Evolutionary conservation across 2,329 filamentous ascomycete species (phyloP).

Genomic region (Beauveria scarabaeidicola): DNA sequence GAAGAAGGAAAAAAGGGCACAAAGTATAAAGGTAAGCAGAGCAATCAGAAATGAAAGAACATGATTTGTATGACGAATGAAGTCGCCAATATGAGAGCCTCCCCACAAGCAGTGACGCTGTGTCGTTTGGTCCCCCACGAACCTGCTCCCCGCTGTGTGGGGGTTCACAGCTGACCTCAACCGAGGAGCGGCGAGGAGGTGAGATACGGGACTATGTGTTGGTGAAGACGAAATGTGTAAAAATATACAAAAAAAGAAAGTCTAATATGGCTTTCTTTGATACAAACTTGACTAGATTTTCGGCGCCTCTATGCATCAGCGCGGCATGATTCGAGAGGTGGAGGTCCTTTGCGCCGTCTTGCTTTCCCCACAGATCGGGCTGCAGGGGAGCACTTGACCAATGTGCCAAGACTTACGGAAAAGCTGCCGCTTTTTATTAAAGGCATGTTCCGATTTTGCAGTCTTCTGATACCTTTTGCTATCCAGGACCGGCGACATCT

Average conservation of each 20-base stretch:
- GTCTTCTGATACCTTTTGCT: not conserved
- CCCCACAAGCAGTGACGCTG: not conserved
- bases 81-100: not conserved
- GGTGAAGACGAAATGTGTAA: not conserved
- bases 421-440: no score
- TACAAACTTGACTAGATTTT: not conserved
- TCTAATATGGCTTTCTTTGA: no score
- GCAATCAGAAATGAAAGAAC: not conserved
- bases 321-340: not conserved
- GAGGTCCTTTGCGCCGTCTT: not conserved
- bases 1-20: not conserved
- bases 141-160: constrained; percentile 3
- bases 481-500: not conserved
- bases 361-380: not conserved
- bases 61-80: not conserved
- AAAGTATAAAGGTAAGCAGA: not conserved
- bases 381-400: not conserved
- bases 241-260: no score
- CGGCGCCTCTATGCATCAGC: not conserved
- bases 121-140: constrained; percentile 1
- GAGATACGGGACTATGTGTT: not conserved
- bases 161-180: not conserved
- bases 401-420: no score
- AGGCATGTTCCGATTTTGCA: not conserved
- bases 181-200: not conserved